Evolutionary conservation across 805 yeast species (phyloP).

Genomic region (Candida pseudoglaebosa): DNA sequence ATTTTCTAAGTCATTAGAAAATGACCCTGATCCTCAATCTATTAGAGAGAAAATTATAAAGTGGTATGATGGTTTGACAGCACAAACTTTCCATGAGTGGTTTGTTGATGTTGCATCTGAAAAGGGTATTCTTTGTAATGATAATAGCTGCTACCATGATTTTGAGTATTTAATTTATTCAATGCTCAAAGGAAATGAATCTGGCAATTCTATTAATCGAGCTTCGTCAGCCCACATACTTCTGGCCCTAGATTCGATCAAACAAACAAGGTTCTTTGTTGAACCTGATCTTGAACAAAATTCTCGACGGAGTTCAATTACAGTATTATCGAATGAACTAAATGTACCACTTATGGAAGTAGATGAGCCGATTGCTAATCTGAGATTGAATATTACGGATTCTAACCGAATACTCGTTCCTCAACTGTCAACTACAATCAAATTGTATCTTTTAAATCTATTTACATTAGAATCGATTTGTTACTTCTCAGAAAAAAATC

Average conservation of each 20-base stretch:
- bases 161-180: slow-evolving; percentile 21
- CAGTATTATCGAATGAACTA: neutral
- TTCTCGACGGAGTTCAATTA: slow-evolving; percentile 1
- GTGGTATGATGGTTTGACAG: slow-evolving; percentile 26
- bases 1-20: slow-evolving; percentile 24
- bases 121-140: slow-evolving; percentile 1
- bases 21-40: slow-evolving; percentile 26
- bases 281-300: neutral
- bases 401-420: neutral
- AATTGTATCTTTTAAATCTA: neutral
- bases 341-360: neutral
- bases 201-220: neutral
- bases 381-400: neutral
- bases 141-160: slow-evolving; percentile 4
- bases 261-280: neutral
- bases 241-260: slow-evolving; percentile 1
- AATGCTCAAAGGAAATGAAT: slow-evolving; percentile 27
- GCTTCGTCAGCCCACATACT: slow-evolving; percentile 2
- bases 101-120: slow-evolving; percentile 11
- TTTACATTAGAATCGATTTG: neutral
- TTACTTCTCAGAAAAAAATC: neutral
- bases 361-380: neutral
- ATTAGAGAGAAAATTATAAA: slow-evolving; percentile 21
- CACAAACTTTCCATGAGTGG: slow-evolving; percentile 22
- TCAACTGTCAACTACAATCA: neutral